phyloP scores from a whole-genome alignment of 345 rosid species.

The Eucalyptus pumila region DNA sequence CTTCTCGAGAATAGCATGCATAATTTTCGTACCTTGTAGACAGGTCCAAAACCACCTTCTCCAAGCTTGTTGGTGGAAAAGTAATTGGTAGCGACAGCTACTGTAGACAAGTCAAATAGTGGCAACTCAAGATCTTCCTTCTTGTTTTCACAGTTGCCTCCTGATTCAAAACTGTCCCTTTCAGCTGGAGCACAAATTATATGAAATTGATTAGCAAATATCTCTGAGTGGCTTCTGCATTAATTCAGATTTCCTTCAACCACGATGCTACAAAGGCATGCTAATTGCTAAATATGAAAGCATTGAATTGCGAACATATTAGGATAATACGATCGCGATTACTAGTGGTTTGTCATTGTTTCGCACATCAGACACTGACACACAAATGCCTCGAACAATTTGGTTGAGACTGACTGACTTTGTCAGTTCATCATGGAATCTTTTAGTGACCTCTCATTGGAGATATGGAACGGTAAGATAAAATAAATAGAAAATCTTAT shows the following conservation, averaged over 20 bases:
- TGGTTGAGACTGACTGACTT: neutral
- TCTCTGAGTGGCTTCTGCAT: neutral
- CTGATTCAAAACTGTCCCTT: neutral
- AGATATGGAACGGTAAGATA: neutral
- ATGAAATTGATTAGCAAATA: neutral
- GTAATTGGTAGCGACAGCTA: neutral
- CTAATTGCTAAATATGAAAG: neutral
- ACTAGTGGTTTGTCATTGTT: neutral
- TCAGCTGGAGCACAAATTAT: neutral
- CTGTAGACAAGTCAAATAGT: neutral
- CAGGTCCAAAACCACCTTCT: constrained; percentile 1
- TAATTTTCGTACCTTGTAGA: neutral
- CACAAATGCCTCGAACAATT: neutral
- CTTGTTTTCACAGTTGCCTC: neutral
- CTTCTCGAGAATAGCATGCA: neutral
- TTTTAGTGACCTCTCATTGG: neutral
- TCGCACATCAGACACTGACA: neutral
- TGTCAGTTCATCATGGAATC: neutral
- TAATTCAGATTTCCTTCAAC: neutral
- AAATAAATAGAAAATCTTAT: too few species aligned
- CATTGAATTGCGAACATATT: neutral
- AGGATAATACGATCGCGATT: neutral
- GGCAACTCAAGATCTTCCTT: neutral
- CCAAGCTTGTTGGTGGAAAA: neutral
- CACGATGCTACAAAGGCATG: neutral